A percentile compares a stretch with the other conserved stretches of the same genome.
Conservation (phyloP, 164 flowering plant species). For the Buxus sempervirens region DNA sequence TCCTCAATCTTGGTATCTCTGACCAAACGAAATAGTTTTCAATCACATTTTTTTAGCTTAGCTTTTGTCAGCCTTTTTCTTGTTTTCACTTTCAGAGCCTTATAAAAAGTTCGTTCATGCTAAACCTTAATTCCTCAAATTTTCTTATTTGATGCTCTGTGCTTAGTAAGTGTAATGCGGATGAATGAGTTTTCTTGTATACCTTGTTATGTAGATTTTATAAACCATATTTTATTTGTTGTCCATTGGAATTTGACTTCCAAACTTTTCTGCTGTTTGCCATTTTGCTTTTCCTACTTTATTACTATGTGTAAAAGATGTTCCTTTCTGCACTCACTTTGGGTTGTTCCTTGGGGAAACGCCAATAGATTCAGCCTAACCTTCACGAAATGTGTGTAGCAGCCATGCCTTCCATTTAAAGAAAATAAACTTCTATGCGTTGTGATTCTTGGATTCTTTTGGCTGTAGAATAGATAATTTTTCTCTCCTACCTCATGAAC, state of each 20-base stretch:
- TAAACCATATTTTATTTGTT: neutral
- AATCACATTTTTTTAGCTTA: neutral
- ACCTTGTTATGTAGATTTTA: neutral
- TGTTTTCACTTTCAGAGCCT: neutral
- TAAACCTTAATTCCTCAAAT: neutral
- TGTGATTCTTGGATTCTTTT: no score
- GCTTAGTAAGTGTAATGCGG: no score
- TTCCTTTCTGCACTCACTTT: neutral
- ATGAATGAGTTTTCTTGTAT: neutral
- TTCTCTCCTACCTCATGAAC: neutral
- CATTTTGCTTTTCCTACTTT: neutral
- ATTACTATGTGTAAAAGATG: no score
- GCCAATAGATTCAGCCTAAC: no score
- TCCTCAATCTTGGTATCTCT: constrained; percentile 90
- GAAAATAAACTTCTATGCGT: no score
- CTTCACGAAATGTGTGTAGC: no score
- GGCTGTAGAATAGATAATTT: neutral
- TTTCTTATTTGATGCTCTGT: no score
- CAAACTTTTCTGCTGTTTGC: neutral
- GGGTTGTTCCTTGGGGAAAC: neutral
- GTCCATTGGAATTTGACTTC: neutral
- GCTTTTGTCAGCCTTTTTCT: neutral
- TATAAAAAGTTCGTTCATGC: no score
- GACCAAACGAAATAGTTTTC: neutral
- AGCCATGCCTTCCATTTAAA: no score